These are phyloP conservation scores for Apiospora pterosperma DNA, from an alignment of 2,329 filamentous ascomycete genomes.

Conservation along the genomic window DNA sequence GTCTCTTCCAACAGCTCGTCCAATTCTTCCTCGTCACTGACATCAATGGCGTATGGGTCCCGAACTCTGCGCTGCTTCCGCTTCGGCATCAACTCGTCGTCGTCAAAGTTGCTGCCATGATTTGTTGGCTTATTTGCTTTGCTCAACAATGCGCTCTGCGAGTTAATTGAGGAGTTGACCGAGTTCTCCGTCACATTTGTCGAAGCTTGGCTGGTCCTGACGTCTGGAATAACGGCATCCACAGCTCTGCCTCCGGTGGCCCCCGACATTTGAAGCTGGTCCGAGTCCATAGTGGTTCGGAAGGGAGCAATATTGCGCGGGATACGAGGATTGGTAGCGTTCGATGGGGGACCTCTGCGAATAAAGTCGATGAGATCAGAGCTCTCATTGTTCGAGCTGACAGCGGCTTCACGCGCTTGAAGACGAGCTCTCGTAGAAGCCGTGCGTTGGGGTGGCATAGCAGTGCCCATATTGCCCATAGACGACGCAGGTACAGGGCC, in stretches of 20 bases:
- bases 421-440: conserved; percentile 50
- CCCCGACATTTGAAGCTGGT: conserved; percentile 56
- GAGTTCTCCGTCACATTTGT: conserved; percentile 57
- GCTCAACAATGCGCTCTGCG: conserved; percentile 65
- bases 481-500: conserved; percentile 21
- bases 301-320: conserved; percentile 83
- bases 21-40: conserved; percentile 63
- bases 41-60: conserved; percentile 92
- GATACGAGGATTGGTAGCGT: conserved; percentile 64
- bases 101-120: conserved; percentile 39
- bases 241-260: conserved; percentile 53
- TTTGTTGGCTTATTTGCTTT: conserved; percentile 36
- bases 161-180: conserved; percentile 66
- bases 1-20: conserved; percentile 37
- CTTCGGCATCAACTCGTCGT: conserved; percentile 58
- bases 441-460: conserved; percentile 35
- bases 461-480: conserved; percentile 26
- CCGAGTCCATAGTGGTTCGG: conserved; percentile 80
- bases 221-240: conserved; percentile 54
- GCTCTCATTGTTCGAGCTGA: conserved; percentile 62
- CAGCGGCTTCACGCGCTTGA: conserved; percentile 68
- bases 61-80: conserved; percentile 74
- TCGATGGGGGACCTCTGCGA: conserved; percentile 71
- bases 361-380: conserved; percentile 96
- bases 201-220: conserved; percentile 55